phyloP scores from a whole-genome alignment of 208 protist genomes.

The Acanthamoeba culbertsoni region DNA sequence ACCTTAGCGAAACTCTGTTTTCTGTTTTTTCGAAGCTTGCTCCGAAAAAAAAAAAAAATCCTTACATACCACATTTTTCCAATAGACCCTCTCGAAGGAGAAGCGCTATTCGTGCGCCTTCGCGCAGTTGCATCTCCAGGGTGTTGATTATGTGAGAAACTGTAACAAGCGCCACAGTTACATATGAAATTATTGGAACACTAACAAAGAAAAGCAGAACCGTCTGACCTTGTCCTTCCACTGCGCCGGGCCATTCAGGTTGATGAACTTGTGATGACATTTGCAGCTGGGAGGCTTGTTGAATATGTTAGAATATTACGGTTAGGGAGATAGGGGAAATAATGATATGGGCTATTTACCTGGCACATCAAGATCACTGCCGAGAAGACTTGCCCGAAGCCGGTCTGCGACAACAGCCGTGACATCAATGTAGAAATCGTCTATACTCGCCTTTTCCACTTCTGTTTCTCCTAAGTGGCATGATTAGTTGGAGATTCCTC shows the following conservation, averaged over 20 bases:
- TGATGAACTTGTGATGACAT: not conserved
- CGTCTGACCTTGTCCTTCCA: not conserved
- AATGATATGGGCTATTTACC: not conserved
- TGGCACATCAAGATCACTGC: not conserved
- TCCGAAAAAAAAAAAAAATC: too few relatives aligned
- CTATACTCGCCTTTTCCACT: constrained; percentile 40
- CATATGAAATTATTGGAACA: not conserved
- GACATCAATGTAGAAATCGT: constrained; percentile 20
- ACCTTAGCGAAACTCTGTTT: too few relatives aligned
- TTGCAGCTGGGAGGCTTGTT: not conserved
- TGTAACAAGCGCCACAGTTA: not conserved
- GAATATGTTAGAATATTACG: not conserved
- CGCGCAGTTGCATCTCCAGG: not conserved
- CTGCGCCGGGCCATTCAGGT: not conserved
- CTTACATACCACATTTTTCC: not conserved
- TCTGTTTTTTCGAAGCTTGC: too few relatives aligned
- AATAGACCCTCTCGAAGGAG: not conserved
- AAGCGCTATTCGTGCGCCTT: not conserved
- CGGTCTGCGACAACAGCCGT: not conserved
- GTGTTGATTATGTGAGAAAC: not conserved
- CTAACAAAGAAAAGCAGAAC: too few relatives aligned
- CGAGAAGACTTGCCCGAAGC: not conserved
- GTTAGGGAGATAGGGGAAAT: not conserved
- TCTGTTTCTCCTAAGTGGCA: not conserved
- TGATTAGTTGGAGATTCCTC: too few relatives aligned